Conservation (phyloP, 108 stramenopile species). For the Skeletonema potamos region DNA sequence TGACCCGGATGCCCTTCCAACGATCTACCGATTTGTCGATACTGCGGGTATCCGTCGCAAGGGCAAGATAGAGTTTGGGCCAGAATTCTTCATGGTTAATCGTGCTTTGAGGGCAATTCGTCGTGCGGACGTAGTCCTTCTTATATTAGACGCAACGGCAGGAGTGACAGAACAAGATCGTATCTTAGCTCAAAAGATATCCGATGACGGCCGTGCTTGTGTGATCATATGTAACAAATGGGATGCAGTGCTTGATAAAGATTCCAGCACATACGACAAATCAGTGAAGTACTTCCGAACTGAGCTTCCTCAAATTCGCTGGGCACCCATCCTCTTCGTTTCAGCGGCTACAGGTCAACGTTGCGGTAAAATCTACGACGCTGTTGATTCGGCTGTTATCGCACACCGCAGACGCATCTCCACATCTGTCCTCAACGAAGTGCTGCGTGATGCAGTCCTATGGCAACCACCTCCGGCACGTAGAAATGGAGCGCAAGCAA, state of each 20-base stretch:
- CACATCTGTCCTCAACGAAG: slow-evolving; percentile 96
- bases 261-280: slow-evolving; percentile 80
- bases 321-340: slow-evolving; percentile 96
- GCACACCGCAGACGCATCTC: slow-evolving; percentile 87
- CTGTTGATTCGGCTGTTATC: slow-evolving; percentile 82
- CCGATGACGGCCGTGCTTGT: slow-evolving; percentile 95
- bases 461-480: slow-evolving; percentile 95
- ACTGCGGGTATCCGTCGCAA: slow-evolving; percentile 97
- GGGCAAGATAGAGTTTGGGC: slow-evolving; percentile 93
- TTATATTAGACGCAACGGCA: slow-evolving; percentile 94
- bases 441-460: slow-evolving; percentile 91
- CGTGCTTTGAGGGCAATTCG: slow-evolving; percentile 94
- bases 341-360: slow-evolving; percentile 95
- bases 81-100: slow-evolving; percentile 98
- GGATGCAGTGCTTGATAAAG: slow-evolving; percentile 96
- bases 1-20: slow-evolving; percentile 51
- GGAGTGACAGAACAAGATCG: slow-evolving; percentile 97
- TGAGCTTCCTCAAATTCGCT: slow-evolving; percentile 87
- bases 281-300: slow-evolving; percentile 86
- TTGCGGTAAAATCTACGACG: slow-evolving; percentile 90
- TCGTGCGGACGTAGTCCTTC: slow-evolving; percentile 91
- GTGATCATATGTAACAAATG: slow-evolving; percentile 98
- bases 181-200: slow-evolving; percentile 87
- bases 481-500: slow-evolving; percentile 85
- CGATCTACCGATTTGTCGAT: slow-evolving; percentile 94